Percentiles rank a stretch among this genome's conserved stretches.
These are phyloP conservation scores for Gastrodia elata DNA, from an alignment of 106 monocot genomes.

Conservation along the genomic window DNA sequence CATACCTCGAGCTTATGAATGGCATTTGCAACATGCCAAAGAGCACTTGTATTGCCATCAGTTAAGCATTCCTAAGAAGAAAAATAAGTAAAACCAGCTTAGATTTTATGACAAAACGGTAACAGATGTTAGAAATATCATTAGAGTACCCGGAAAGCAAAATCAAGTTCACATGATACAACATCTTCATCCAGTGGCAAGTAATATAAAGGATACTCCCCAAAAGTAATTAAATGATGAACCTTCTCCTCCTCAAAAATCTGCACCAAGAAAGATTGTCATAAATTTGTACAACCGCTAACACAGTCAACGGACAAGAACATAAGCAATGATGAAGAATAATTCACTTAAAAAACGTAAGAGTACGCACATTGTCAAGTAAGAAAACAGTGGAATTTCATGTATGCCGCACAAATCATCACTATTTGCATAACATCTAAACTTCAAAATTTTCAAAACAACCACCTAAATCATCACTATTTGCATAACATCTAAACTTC, in stretches of 20 bases:
- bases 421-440: no score
- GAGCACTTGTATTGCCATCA: conserved; percentile 90
- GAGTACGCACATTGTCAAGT: background rate
- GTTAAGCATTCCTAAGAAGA: conserved; percentile 69
- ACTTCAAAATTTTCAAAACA: no score
- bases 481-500: no score
- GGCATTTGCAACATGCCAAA: conserved; percentile 97
- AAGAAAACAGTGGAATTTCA: no score
- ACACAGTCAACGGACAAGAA: background rate
- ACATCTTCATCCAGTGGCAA: conserved; percentile 95
- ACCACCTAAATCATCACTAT: no score
- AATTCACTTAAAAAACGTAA: background rate
- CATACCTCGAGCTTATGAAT: conserved; percentile 95
- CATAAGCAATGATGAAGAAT: background rate
- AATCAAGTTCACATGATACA: conserved; percentile 86
- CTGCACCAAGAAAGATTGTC: conserved; percentile 26
- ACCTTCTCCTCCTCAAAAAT: conserved; percentile 86
- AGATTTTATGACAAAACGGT: background rate
- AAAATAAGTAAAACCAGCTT: background rate
- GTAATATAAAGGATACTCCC: conserved; percentile 79
- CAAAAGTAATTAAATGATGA: conserved; percentile 66
- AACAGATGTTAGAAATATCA: background rate
- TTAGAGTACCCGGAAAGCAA: conserved; percentile 52
- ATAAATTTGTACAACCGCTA: background rate
- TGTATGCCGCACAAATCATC: no score